phyloP scores from a whole-genome alignment of 2,329 filamentous ascomycete species.

The Trichoderma gracile region DNA sequence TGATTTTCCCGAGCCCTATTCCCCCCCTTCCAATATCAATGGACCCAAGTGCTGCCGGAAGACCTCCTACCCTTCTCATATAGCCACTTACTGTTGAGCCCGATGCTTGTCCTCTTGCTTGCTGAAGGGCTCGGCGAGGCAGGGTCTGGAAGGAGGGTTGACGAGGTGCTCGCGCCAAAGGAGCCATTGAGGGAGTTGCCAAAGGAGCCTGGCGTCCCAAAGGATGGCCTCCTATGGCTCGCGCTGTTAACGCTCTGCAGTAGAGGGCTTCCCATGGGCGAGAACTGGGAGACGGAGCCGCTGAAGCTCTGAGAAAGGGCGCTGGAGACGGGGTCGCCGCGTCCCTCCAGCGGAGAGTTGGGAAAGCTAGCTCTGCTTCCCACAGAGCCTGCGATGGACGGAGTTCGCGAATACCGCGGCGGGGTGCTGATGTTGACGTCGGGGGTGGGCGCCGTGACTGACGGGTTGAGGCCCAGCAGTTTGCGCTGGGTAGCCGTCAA shows the following conservation, averaged over 20 bases:
- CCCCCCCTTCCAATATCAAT: constrained; percentile 31
- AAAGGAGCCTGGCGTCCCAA: constrained; percentile 58
- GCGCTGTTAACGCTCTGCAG: constrained; percentile 61
- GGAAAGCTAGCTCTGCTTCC: constrained; percentile 59
- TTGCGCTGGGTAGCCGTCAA: constrained; percentile 75
- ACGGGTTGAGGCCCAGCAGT: constrained; percentile 77
- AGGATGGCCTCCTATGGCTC: constrained; percentile 57
- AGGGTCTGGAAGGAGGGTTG: constrained; percentile 57
- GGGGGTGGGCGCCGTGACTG: constrained; percentile 62
- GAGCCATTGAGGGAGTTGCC: constrained; percentile 39
- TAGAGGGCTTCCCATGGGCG: constrained; percentile 53
- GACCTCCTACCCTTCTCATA: constrained; percentile 76
- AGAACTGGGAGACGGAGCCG: constrained; percentile 50
- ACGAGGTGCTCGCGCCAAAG: constrained; percentile 51
- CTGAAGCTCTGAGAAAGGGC: constrained; percentile 34
- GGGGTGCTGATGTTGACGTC: constrained; percentile 76
- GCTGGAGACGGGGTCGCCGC: constrained; percentile 49
- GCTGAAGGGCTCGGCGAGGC: constrained; percentile 67
- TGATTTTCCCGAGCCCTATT: neutral
- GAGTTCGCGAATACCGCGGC: constrained; percentile 79
- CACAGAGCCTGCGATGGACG: constrained; percentile 63
- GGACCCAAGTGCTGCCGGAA: constrained; percentile 47
- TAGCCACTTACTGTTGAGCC: constrained; percentile 89
- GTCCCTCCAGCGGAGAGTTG: constrained; percentile 59
- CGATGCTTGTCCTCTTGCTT: constrained; percentile 70